A percentile compares a stretch with the other conserved stretches of the same genome.
phyloP scores from a whole-genome alignment of 2,329 filamentous ascomycete species.

The Aspergillus sergii region DNA sequence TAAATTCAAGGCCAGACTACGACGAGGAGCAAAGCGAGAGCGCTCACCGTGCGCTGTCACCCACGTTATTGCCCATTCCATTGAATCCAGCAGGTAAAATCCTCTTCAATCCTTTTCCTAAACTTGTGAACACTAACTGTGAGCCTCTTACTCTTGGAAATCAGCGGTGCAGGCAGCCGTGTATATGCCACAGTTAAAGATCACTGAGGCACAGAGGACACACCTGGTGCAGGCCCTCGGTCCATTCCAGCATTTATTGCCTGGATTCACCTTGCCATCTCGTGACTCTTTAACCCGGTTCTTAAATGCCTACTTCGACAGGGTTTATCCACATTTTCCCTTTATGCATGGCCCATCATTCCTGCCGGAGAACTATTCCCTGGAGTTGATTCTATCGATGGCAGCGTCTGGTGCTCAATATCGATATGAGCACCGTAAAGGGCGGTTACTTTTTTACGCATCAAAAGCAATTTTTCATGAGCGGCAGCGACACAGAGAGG shows the following conservation, averaged over 20 bases:
- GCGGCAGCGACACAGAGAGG: neutral
- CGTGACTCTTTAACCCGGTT: neutral
- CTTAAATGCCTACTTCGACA: neutral
- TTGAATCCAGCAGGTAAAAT: neutral
- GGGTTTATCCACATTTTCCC: neutral
- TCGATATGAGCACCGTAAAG: slow-evolving; percentile 1
- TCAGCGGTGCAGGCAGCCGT: slow-evolving; percentile 1
- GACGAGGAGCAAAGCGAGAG: neutral
- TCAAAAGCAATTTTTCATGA: neutral
- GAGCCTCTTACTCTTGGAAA: neutral
- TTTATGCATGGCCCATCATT: neutral
- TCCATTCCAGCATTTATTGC: neutral
- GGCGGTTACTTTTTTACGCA: neutral
- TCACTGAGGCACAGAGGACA: neutral
- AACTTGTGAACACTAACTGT: neutral
- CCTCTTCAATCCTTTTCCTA: neutral
- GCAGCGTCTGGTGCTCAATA: neutral
- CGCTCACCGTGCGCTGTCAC: neutral
- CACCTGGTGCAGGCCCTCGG: neutral
- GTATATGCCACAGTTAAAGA: neutral
- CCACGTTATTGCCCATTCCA: neutral
- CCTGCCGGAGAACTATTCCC: neutral
- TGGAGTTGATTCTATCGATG: neutral
- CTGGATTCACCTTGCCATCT: neutral
- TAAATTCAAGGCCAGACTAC: neutral